Conservation (phyloP, 2,329 filamentous ascomycete species). For the Lachnellula subtilissima region DNA sequence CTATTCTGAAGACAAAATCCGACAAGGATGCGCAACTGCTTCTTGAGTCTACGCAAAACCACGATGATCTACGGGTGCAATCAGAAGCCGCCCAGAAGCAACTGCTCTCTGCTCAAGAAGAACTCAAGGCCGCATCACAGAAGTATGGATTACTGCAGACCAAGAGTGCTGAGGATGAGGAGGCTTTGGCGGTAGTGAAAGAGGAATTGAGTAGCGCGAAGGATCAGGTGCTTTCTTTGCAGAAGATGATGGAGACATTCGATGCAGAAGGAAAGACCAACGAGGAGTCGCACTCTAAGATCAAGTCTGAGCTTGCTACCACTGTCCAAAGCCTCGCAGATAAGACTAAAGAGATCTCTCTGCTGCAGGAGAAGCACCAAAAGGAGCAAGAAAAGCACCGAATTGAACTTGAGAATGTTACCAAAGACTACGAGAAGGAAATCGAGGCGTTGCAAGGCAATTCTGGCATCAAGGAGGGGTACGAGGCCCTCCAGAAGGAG, state of each 20-base stretch:
- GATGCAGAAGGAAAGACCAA: conserved; percentile 37
- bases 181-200: conserved; percentile 40
- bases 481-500: conserved; percentile 55
- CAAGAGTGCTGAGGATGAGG: conserved; percentile 37
- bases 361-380: conserved; percentile 51
- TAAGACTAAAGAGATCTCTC: conserved; percentile 34
- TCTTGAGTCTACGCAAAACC: conserved; percentile 32
- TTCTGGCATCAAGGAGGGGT: conserved; percentile 60
- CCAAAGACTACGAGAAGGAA: conserved; percentile 59
- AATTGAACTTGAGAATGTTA: conserved; percentile 53
- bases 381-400: conserved; percentile 50
- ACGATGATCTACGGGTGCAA: conserved; percentile 46
- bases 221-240: conserved; percentile 43
- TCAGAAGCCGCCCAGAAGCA: conserved; percentile 39
- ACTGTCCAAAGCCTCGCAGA: conserved; percentile 28
- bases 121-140: conserved; percentile 17
- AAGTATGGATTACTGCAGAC: conserved; percentile 38
- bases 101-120: conserved; percentile 36
- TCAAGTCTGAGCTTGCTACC: conserved; percentile 26
- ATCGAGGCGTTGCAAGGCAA: conserved; percentile 60
- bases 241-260: conserved; percentile 45
- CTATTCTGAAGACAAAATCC: conserved; percentile 45
- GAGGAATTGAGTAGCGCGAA: conserved; percentile 32
- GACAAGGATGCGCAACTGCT: conserved; percentile 27
- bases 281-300: conserved; percentile 27